Base-by-base conservation (phyloP, 768 basidiomycete genomes). In the Lepiota venenata region DNA sequence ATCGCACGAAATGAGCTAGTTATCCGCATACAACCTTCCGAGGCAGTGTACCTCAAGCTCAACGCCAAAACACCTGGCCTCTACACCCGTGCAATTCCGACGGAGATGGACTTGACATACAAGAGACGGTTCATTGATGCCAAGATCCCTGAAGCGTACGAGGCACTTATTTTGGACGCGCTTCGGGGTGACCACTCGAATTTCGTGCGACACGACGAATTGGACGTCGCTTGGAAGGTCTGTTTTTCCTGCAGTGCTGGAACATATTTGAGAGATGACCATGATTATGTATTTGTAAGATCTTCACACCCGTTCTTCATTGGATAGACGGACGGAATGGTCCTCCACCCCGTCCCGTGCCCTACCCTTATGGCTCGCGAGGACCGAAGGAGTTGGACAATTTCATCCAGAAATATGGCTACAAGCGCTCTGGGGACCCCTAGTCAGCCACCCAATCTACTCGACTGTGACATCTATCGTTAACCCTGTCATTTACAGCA, bases 111-210 rank as follows among this genome's bases (percentile, higher is more conserved):
- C 74, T 72, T 98, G 60, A 97, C 96, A 16, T 99, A 98, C 81
- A 95, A 96, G 82, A 80, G 88, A 53, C 85, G 97, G 42, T 99
- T 98, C 77, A 73, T 83, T 38, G 94, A 97, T 57, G 70, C 84
- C 46, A 87, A 88, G 70, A 98, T 99, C 58, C 97, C 97, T 27
- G 96, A 97, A 75, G 96, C 94, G 29, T 96, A 97, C 68, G 92
- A 98, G 73, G 87, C 88, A 9, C 84, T 99, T 56, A 95, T 99
- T 65, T 78, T 98, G 55, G 96, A 99, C 65, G 92, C 93, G 12
- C 80, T 99, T 70, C 91, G 87, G 68, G 96, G 96, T n/a, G 96
- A 99, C 65, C 95, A 98, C 72, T 96, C 93, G 22, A 99, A 99
- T 77, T 99, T 99, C 76, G 96, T 99, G 55, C 85, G 96, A 58